Conservation (phyloP, 2,329 filamentous ascomycete species). For the Shiraia bambusicola region DNA sequence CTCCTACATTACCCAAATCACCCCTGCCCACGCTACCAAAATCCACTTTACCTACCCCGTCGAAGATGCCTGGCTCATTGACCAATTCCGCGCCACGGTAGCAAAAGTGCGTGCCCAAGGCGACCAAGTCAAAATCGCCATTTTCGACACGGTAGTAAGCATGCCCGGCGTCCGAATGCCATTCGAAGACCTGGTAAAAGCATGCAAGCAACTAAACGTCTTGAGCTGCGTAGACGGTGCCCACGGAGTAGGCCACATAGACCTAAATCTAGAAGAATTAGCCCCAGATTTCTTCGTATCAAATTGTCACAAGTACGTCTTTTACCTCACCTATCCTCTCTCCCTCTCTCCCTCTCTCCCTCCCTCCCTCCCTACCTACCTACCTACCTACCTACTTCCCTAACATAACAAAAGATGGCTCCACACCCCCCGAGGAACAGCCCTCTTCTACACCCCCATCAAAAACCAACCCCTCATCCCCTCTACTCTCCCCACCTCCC, state of each 20-base stretch:
- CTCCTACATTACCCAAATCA: slow-evolving; percentile 70
- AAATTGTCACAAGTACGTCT: slow-evolving; percentile 61
- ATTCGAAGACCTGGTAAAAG: slow-evolving; percentile 65
- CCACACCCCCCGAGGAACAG: slow-evolving; percentile 74
- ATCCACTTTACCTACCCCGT: slow-evolving; percentile 69
- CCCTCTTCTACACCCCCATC: slow-evolving; percentile 74
- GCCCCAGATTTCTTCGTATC: slow-evolving; percentile 84
- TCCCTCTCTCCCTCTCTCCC: background rate
- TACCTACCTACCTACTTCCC: background rate
- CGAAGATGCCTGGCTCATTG: slow-evolving; percentile 66
- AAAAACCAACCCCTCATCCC: slow-evolving; percentile 76
- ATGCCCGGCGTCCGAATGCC: slow-evolving; percentile 78
- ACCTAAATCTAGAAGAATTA: slow-evolving; percentile 64
- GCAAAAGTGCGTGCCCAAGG: slow-evolving; percentile 55
- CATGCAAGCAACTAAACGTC: slow-evolving; percentile 67
- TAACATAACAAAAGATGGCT: slow-evolving; percentile 64
- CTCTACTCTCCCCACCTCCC: slow-evolving; percentile 75
- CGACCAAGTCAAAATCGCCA: slow-evolving; percentile 64
- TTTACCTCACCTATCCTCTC: too few species aligned
- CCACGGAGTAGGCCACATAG: slow-evolving; percentile 79
- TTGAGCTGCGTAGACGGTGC: slow-evolving; percentile 80
- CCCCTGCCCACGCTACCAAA: slow-evolving; percentile 51
- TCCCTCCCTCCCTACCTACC: background rate
- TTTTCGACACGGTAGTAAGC: slow-evolving; percentile 81
- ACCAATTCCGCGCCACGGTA: slow-evolving; percentile 62